Percentiles rank a stretch among this genome's conserved stretches.
These are phyloP conservation scores for Globisporangium nodosum DNA, from an alignment of 352 stramenopile species.

Conservation along the genomic window DNA sequence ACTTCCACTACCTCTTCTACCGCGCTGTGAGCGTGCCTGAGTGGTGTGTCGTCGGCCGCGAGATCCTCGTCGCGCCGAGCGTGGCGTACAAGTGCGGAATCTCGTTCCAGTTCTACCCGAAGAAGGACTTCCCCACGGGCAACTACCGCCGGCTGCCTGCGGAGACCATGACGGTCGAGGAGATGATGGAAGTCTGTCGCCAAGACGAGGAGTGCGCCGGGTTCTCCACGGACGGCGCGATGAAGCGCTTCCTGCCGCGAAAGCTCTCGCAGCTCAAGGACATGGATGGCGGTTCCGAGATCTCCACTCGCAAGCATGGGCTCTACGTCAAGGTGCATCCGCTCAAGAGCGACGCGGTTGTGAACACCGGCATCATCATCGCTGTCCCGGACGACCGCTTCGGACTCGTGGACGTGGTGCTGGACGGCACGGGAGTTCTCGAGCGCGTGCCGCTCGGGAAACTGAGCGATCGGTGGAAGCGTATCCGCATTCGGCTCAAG, in stretches of 20 bases:
- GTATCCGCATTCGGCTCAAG: constrained; percentile 38
- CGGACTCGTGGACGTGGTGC: constrained; percentile 43
- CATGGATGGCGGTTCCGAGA: constrained; percentile 17
- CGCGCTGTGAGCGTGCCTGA: constrained; percentile 42
- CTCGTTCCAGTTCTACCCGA: constrained; percentile 71
- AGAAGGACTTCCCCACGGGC: constrained; percentile 63
- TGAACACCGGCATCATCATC: constrained; percentile 54
- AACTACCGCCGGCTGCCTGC: constrained; percentile 47
- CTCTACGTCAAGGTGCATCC: constrained; percentile 64
- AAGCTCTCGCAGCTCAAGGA: constrained; percentile 66
- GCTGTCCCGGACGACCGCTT: constrained; percentile 51
- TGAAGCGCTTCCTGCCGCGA: constrained; percentile 73
- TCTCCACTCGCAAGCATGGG: constrained; percentile 13
- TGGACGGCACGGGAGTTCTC: constrained; percentile 45
- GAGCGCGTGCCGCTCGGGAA: constrained; percentile 53
- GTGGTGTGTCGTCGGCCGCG: constrained; percentile 59
- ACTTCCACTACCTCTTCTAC: constrained; percentile 66
- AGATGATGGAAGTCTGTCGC: constrained; percentile 56
- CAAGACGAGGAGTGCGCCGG: constrained; percentile 65
- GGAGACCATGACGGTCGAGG: constrained; percentile 18
- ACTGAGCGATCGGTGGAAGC: constrained; percentile 55
- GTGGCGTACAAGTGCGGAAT: constrained; percentile 58
- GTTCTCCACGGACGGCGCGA: constrained; percentile 62
- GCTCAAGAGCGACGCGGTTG: constrained; percentile 32
- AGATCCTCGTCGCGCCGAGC: constrained; percentile 59